Base-by-base conservation (phyloP, 2,329 filamentous ascomycete genomes). In the Curvularia eragrostidis region DNA sequence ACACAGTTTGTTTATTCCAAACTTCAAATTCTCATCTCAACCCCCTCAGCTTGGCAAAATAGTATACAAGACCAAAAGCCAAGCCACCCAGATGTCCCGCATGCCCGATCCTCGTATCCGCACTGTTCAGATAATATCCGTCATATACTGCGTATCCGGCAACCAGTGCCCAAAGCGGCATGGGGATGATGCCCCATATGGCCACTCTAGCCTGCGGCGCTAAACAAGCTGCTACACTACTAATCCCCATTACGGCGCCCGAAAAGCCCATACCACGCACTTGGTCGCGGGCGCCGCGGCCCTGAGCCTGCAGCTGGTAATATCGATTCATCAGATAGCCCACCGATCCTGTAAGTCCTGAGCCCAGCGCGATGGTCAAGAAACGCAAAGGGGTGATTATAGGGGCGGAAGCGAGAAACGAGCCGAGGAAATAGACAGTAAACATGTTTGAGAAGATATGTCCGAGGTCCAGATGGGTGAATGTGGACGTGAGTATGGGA, bases 61-160 rank as follows among this genome's bases (percentile, higher is more conserved):
- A 76, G 50, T 75, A 76, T 18, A 63, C 41, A 13, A 68, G 49
- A 0, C 80, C 81, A 63, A 79, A 81, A 0, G 68, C 68, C 19
- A 74, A 51, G 0, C 80, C 81, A 5, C 81, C 80, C 13, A 83
- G 53, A 72, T 83, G 81, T 7, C 79, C 80, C 18, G 75, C 70
- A 70, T 82, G 81, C 4, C 68, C 79, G 8, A 76, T 60, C 5
- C 48, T 56, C 18, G 64, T 70, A 9, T 57, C 66, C 4, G 61
- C 44, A 34, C 64, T 59, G 50, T 77, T 70, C 34, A 82, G 38
- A 57, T 72, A 74, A 58, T 74, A 80, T 1, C 73, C 66, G 65
- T 82, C 80, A 34, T 75, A 67, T 0, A 69, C 65, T 1, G 75
- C 73, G 60, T 77, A 81, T 1, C 67, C 73, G 0, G 60, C 52